Base-by-base conservation (phyloP, 257 asterid species). In the Solanum virginianum region DNA sequence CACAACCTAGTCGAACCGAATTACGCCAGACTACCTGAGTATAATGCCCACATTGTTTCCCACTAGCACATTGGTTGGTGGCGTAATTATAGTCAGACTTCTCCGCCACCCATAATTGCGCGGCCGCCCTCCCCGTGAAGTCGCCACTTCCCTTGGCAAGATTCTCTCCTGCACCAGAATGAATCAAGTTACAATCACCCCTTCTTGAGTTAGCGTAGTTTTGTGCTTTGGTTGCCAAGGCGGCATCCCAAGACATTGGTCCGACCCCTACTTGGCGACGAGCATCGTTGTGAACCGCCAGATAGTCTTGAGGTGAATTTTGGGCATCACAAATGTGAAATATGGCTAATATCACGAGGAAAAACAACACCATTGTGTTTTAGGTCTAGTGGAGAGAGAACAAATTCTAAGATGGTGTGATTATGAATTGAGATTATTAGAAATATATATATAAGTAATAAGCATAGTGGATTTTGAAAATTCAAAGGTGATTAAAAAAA, bases 1-100 rank as follows among this genome's bases (percentile, higher is more conserved):
- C 85, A 43, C 92, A 91, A 8, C 93, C 95, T 1, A 92, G 80
- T 0, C 81, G 60, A 2, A 85, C 87, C 4, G 92, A 90, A 17
- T 86, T 71, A 6, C 90, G 84, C 91, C 93, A 92, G 36, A 92
- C 92, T 22, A 92, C 91, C 16, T 91, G 95, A 1, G 93, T 89
- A n/a, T 1, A 92, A 68, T 90, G 94, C 1, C 56, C 7, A 10
- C 91, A 89, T 18, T 17, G 2, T n/a, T 41, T 0, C 5, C 84
- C 84, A 1, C 43, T 7, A 36, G 2, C 39, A 4, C 87, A 84
- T 12, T 36, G 24, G 77, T 74, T 84, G 56, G 83, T 55, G 7
- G 9, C 41, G 3, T 84, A 45, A 18, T 75, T n/a, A 14, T 74
- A 84, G 45, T 26, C 26, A 26, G 26, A 26, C 59, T 59, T 84